Conservation (phyloP, 768 basidiomycete genomes). For the Podaxis sp. region DNA sequence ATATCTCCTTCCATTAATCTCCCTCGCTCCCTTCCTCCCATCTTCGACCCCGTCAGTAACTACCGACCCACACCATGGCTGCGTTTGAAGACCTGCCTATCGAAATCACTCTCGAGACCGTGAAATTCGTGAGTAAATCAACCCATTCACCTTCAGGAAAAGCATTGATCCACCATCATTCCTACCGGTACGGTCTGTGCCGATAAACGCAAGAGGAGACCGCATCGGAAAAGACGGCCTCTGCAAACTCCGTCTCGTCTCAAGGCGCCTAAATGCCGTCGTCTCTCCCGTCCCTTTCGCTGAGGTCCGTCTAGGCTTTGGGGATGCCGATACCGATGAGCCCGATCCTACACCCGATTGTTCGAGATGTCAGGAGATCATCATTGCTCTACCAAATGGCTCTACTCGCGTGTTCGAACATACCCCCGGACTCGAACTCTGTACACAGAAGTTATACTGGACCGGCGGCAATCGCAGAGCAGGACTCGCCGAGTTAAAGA, state of each 20-base stretch:
- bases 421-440: background rate
- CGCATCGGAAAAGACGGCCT: background rate
- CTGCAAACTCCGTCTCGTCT: conserved; percentile 1
- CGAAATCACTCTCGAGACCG: conserved; percentile 4
- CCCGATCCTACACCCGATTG: background rate
- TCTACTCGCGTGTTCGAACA: background rate
- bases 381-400: no score
- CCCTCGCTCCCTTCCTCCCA: conserved; percentile 66
- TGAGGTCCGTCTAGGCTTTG: background rate
- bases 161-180: no score
- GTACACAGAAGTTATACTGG: background rate
- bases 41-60: no score
- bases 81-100: background rate
- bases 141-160: no score
- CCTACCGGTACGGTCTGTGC: background rate
- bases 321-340: background rate
- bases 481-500: background rate
- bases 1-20: conserved; percentile 75
- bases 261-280: background rate
- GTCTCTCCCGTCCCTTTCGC: background rate
- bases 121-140: no score
- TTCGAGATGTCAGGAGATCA: background rate
- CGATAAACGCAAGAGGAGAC: background rate
- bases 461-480: background rate
- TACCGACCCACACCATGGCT: background rate